Evolutionary conservation across 139 green algal genomes (phyloP).

Genomic region (Micractinium sp.): DNA sequence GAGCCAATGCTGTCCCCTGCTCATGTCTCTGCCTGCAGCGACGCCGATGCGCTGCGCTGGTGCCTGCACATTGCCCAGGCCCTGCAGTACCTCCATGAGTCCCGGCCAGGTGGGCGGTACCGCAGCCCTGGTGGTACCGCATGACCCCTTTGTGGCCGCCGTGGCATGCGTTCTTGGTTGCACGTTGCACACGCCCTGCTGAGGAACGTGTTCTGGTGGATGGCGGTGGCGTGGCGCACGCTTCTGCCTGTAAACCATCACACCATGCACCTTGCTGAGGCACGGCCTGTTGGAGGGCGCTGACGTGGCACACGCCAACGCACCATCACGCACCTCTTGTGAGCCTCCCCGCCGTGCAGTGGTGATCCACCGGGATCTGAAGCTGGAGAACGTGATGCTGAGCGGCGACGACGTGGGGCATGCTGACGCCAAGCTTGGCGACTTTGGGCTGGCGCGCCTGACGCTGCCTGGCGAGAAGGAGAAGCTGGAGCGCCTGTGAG

Average conservation of each 20-base stretch:
- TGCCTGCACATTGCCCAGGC: conserved; percentile 61
- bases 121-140: no score
- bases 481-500: not conserved
- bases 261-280: no score
- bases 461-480: not conserved
- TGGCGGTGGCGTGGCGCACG: no score
- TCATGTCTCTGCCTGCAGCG: not conserved
- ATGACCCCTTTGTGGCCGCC: no score
- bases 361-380: conserved; percentile 87
- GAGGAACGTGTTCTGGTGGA: no score
- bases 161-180: no score
- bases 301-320: no score
- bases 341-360: conserved; percentile 47
- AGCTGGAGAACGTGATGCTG: conserved; percentile 70
- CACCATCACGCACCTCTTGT: not conserved
- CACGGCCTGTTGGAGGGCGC: no score
- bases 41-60: conserved; percentile 73
- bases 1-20: not conserved
- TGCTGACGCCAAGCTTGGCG: conserved; percentile 53
- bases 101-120: not conserved
- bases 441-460: conserved; percentile 60
- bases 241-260: no score
- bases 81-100: conserved; percentile 75
- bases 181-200: no score
- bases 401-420: not conserved